Evolutionary conservation across 495 filamentous ascomycete species (phyloP).

Genomic region (Podospora fimiseda): DNA sequence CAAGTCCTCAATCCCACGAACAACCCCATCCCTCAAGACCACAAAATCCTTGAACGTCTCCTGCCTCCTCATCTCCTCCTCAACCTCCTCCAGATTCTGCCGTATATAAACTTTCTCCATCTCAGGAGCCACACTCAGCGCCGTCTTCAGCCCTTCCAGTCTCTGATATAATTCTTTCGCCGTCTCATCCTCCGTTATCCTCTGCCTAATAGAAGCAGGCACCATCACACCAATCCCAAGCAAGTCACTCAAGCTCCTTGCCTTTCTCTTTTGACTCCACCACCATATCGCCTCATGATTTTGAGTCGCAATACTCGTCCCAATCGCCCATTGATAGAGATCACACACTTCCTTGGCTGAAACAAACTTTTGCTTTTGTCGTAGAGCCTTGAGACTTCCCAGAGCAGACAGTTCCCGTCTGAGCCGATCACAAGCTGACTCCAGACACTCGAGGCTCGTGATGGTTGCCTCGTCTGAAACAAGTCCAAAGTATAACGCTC

Average conservation of each 20-base stretch:
- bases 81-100: not conserved
- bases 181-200: not conserved
- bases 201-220: not conserved
- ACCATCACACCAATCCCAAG: not conserved
- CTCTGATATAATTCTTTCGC: not conserved
- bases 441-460: not conserved
- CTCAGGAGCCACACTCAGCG: not conserved
- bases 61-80: not conserved
- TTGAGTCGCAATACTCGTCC: not conserved
- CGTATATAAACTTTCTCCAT: not conserved
- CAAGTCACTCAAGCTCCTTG: not conserved
- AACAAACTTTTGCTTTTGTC: not conserved
- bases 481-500: not conserved
- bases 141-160: not conserved
- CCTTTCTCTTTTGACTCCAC: not conserved
- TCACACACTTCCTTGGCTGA: not conserved
- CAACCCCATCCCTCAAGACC: not conserved
- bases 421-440: not conserved
- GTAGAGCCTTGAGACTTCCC: not conserved
- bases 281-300: not conserved
- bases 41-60: not conserved
- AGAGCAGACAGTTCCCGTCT: not conserved
- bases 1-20: not conserved
- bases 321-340: not conserved
- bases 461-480: not conserved